phyloP scores from a whole-genome alignment of 495 filamentous ascomycete genomes.

The Podospora australis region DNA sequence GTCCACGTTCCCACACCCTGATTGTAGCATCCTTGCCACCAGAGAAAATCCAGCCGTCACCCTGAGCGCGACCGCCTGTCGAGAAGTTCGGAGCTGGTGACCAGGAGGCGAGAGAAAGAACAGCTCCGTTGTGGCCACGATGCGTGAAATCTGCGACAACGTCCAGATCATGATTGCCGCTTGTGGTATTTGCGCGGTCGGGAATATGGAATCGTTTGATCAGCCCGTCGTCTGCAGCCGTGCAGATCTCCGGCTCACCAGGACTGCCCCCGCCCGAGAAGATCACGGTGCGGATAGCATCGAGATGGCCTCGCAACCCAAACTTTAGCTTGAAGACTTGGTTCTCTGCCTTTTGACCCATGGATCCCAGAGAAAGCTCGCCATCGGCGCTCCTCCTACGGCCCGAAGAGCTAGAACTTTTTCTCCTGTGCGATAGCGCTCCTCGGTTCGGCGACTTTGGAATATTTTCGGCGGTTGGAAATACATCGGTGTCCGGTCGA shows the following conservation, averaged over 20 bases:
- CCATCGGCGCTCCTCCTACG: constrained; percentile 52
- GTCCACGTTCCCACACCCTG: constrained; percentile 86
- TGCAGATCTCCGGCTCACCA: constrained; percentile 93
- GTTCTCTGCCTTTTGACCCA: constrained; percentile 50
- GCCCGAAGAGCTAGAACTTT: constrained; percentile 61
- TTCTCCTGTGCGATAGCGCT: constrained; percentile 68
- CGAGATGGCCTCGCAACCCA: constrained; percentile 84
- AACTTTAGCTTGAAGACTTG: constrained; percentile 86
- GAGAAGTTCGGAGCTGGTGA: constrained; percentile 78
- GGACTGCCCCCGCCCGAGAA: constrained; percentile 95
- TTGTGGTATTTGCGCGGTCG: constrained; percentile 48
- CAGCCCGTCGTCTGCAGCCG: constrained; percentile 88
- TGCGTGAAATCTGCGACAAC: constrained; percentile 91
- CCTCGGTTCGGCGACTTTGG: constrained; percentile 72
- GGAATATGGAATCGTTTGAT: constrained; percentile 97
- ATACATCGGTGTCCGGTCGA: constrained; percentile 75
- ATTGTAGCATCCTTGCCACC: constrained; percentile 92
- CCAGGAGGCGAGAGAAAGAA: constrained; percentile 80
- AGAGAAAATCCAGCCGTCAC: constrained; percentile 96
- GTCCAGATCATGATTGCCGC: constrained; percentile 67
- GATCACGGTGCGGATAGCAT: constrained; percentile 86
- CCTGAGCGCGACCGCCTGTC: constrained; percentile 74
- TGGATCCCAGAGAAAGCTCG: constrained; percentile 43
- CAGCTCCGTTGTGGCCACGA: constrained; percentile 83
- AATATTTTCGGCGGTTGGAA: constrained; percentile 74